A percentile compares a stretch with the other conserved stretches of the same genome.
These are phyloP conservation scores for Solanum appendiculatum DNA, from an alignment of 257 asterid genomes.

Conservation along the genomic window DNA sequence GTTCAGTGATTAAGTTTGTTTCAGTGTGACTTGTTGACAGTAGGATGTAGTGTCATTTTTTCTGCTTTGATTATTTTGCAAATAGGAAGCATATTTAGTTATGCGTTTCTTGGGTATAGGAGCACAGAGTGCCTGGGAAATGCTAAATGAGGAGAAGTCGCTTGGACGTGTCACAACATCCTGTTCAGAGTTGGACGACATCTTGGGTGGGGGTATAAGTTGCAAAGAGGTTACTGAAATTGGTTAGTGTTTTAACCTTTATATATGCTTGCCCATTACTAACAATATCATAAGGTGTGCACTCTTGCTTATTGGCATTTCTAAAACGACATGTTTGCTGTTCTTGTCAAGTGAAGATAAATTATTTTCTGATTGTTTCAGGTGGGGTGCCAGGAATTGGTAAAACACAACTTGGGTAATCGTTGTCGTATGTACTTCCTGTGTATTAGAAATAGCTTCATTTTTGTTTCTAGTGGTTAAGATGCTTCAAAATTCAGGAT, in stretches of 20 bases:
- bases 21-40: not conserved
- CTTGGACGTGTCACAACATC: constrained; percentile 64
- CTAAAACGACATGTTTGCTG: not conserved
- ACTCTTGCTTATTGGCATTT: not conserved
- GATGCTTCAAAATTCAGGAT: constrained; percentile 36
- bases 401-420: constrained; percentile 94
- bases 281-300: not conserved
- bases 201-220: constrained; percentile 87
- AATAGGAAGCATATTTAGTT: not conserved
- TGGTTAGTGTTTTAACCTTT: constrained; percentile 33
- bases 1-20: not conserved
- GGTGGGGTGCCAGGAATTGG: constrained; percentile 99
- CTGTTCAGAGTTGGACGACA: constrained; percentile 70
- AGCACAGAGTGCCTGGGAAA: constrained; percentile 95
- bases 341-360: not conserved
- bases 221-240: constrained; percentile 94
- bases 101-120: constrained; percentile 23
- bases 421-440: constrained; percentile 1
- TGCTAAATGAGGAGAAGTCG: constrained; percentile 74
- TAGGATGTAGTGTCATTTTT: not conserved
- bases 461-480: not conserved
- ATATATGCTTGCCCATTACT: not conserved
- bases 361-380: constrained; percentile 18
- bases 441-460: not conserved
- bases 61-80: not conserved